Percentiles rank a stretch among this genome's conserved stretches.
Conservation (phyloP, 2,329 filamentous ascomycete species). For the Eutypella sp. region DNA sequence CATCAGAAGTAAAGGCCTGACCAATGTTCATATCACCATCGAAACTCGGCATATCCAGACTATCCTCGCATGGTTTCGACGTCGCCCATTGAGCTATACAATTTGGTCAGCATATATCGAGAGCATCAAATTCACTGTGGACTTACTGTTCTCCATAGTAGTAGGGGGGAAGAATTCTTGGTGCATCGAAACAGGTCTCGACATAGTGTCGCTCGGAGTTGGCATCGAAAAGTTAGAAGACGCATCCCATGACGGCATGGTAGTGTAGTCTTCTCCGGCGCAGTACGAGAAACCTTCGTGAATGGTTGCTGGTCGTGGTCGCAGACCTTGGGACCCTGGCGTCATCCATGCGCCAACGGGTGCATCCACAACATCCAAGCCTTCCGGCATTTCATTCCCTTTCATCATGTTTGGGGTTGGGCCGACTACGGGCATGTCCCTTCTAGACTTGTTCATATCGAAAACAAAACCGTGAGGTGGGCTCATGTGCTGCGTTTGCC, state of each 20-base stretch:
- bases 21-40: slow-evolving; percentile 57
- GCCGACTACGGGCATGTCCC: slow-evolving; percentile 37
- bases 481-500: slow-evolving; percentile 41
- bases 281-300: slow-evolving; percentile 59
- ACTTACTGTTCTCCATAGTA: slow-evolving; percentile 46
- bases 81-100: slow-evolving; percentile 43
- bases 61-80: slow-evolving; percentile 53
- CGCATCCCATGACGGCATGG: slow-evolving; percentile 53
- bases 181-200: slow-evolving; percentile 52
- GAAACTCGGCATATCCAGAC: slow-evolving; percentile 48
- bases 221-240: slow-evolving; percentile 46
- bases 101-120: slow-evolving; percentile 15
- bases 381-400: slow-evolving; percentile 42
- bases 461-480: slow-evolving; percentile 43
- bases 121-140: slow-evolving; percentile 4
- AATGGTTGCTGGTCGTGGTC: slow-evolving; percentile 53
- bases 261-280: slow-evolving; percentile 47
- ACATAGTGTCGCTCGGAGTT: slow-evolving; percentile 46
- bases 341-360: slow-evolving; percentile 50
- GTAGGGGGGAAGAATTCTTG: slow-evolving; percentile 52
- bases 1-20: slow-evolving; percentile 58
- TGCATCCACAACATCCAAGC: slow-evolving; percentile 42
- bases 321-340: slow-evolving; percentile 44
- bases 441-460: slow-evolving; percentile 42
- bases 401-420: slow-evolving; percentile 46